Conservation (phyloP, 805 yeast species). For the Dipodascus albidus region DNA sequence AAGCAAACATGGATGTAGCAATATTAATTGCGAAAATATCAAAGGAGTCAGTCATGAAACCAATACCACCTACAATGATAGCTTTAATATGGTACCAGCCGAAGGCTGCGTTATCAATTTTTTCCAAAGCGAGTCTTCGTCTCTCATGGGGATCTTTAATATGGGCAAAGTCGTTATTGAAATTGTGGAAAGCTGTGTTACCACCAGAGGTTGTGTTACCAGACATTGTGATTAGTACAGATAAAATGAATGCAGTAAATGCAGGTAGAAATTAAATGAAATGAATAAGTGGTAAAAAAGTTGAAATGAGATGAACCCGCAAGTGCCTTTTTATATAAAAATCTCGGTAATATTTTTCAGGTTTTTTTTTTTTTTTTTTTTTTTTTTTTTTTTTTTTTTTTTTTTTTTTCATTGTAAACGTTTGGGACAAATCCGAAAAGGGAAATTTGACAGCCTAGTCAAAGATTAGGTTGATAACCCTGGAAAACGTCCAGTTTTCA, state of each 20-base stretch:
- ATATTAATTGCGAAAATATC: constrained; percentile 85
- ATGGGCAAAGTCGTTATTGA: constrained; percentile 41
- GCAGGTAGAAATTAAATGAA: too few relatives aligned
- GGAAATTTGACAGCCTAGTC: not conserved
- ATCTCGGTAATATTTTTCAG: too few relatives aligned
- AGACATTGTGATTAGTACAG: not conserved
- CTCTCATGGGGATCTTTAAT: constrained; percentile 47
- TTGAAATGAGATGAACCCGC: not conserved
- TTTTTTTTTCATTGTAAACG: too few relatives aligned
- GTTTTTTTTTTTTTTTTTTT: too few relatives aligned
- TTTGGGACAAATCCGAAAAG: not conserved
- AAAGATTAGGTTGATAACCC: too few relatives aligned
- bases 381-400: too few relatives aligned
- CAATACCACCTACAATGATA: constrained; percentile 82
- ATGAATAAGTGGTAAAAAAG: too few relatives aligned
- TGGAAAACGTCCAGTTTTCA: too few relatives aligned
- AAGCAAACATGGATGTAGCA: constrained; percentile 67
- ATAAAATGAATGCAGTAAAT: too few relatives aligned
- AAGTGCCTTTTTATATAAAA: too few relatives aligned
- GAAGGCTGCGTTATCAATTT: constrained; percentile 44
- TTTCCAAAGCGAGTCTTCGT: constrained; percentile 48
- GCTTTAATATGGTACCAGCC: constrained; percentile 49
- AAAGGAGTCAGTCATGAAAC: constrained; percentile 86
- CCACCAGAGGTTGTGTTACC: constrained; percentile 29
- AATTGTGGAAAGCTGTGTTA: constrained; percentile 48